Percentiles rank a stretch among this genome's conserved stretches.
These are phyloP conservation scores for Magnaporthiopsis rhizophila DNA, from an alignment of 2,329 filamentous ascomycete species.

Conservation along the genomic window DNA sequence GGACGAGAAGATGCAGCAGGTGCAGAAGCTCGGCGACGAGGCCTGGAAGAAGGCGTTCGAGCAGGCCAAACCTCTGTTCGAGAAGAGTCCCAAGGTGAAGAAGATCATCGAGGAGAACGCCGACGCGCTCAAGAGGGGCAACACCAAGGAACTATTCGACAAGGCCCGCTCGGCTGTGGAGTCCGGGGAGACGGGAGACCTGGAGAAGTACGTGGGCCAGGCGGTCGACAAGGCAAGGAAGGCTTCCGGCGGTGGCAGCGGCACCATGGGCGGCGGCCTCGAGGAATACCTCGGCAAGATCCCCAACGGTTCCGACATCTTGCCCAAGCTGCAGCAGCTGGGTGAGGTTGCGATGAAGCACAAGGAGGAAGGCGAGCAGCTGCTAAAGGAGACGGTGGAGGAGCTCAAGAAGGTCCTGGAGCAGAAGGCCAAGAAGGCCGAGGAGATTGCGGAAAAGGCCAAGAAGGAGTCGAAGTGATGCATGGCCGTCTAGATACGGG, in stretches of 20 bases:
- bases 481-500: not conserved
- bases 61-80: slow-evolving; percentile 62
- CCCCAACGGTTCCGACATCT: slow-evolving; percentile 54
- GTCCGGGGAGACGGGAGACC: slow-evolving; percentile 49
- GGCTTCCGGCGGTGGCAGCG: slow-evolving; percentile 30
- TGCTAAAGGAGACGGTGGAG: slow-evolving; percentile 60
- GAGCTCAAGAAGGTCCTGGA: slow-evolving; percentile 59
- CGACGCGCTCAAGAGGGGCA: slow-evolving; percentile 58
- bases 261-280: slow-evolving; percentile 35
- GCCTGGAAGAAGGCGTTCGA: slow-evolving; percentile 65
- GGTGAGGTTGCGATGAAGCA: slow-evolving; percentile 59
- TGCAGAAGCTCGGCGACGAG: slow-evolving; percentile 62
- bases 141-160: slow-evolving; percentile 54
- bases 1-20: slow-evolving; percentile 60
- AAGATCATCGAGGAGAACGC: slow-evolving; percentile 64
- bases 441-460: slow-evolving; percentile 50
- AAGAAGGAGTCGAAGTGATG: slow-evolving; percentile 30
- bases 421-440: slow-evolving; percentile 46
- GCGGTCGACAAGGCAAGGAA: slow-evolving; percentile 50
- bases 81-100: slow-evolving; percentile 71
- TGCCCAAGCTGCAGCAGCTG: slow-evolving; percentile 58
- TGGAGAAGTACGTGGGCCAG: slow-evolving; percentile 54
- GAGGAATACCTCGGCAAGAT: slow-evolving; percentile 59
- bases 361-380: slow-evolving; percentile 59
- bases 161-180: slow-evolving; percentile 53